phyloP scores from a whole-genome alignment of 2,329 filamentous ascomycete species.

The Fusarium secorum region DNA sequence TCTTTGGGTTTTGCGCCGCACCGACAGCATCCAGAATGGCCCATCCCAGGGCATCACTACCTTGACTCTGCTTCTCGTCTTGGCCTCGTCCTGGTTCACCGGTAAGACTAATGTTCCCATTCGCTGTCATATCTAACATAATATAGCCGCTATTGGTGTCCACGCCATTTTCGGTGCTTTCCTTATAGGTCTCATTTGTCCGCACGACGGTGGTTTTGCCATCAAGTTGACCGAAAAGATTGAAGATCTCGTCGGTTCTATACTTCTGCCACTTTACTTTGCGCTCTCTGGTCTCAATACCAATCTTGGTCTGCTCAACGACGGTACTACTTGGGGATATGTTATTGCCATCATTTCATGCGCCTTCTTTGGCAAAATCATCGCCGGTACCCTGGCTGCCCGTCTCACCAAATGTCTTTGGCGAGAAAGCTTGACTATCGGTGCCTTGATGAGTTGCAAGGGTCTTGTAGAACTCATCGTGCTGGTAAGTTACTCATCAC shows the following conservation, averaged over 20 bases:
- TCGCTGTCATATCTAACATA: background rate
- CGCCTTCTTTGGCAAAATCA: conserved; percentile 85
- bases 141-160: conserved; percentile 75
- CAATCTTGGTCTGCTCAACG: conserved; percentile 82
- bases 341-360: conserved; percentile 82
- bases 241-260: conserved; percentile 83
- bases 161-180: conserved; percentile 97
- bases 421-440: conserved; percentile 89
- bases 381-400: conserved; percentile 82
- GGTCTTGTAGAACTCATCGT: conserved; percentile 94
- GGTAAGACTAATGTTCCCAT: conserved; percentile 44
- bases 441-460: conserved; percentile 94
- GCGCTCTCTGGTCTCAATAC: conserved; percentile 90
- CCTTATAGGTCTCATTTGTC: conserved; percentile 86
- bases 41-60: conserved; percentile 86
- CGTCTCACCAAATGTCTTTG: conserved; percentile 75
- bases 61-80: conserved; percentile 79
- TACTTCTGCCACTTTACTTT: conserved; percentile 93
- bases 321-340: conserved; percentile 87
- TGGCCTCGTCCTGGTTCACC: conserved; percentile 86
- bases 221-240: conserved; percentile 94
- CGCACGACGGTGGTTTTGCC: conserved; percentile 87
- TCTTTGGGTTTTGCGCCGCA: conserved; percentile 75
- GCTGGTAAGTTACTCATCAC: conserved; percentile 63
- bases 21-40: conserved; percentile 83